Percentiles rank a stretch among this genome's conserved stretches.
These are phyloP conservation scores for Cladosporium sphaerospermum DNA, from an alignment of 2,329 filamentous ascomycete genomes.

Conservation along the genomic window DNA sequence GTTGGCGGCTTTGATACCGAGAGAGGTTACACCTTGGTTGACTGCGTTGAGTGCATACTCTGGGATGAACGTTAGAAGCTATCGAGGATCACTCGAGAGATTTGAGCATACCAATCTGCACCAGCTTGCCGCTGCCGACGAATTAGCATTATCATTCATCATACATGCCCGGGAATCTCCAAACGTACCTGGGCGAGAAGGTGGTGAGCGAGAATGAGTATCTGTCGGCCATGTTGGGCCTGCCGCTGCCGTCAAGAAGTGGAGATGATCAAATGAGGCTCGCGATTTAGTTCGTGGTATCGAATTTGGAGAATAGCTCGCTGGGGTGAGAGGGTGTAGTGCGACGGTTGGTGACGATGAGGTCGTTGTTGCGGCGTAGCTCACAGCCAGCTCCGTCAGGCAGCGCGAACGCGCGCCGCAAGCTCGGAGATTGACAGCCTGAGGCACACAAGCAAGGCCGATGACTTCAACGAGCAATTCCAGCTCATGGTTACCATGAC, in stretches of 20 bases:
- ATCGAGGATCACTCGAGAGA: neutral
- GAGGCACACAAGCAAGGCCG: no score
- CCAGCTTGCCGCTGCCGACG: constrained; percentile 79
- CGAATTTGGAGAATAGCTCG: no score
- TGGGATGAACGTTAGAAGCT: constrained; percentile 35
- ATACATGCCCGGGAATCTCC: neutral
- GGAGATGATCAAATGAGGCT: neutral
- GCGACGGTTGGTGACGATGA: constrained; percentile 4
- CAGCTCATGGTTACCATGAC: no score
- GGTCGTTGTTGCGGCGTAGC: constrained; percentile 6
- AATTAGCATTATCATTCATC: constrained; percentile 38
- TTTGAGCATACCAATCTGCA: constrained; percentile 76
- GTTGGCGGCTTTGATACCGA: constrained; percentile 99
- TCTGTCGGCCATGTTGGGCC: constrained; percentile 78
- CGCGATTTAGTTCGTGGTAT: no score
- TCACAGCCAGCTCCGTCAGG: constrained; percentile 2
- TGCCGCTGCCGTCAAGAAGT: neutral
- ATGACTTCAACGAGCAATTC: no score
- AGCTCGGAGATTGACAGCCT: neutral
- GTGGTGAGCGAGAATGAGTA: constrained; percentile 99
- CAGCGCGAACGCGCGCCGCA: neutral
- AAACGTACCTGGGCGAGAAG: constrained; percentile 91
- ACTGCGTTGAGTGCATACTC: constrained; percentile 99
- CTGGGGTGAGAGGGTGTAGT: neutral
- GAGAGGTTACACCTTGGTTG: constrained; percentile 96